Evolutionary conservation across 352 stramenopile genomes (phyloP).

Genomic region (Thraustochytrium striatum): DNA sequence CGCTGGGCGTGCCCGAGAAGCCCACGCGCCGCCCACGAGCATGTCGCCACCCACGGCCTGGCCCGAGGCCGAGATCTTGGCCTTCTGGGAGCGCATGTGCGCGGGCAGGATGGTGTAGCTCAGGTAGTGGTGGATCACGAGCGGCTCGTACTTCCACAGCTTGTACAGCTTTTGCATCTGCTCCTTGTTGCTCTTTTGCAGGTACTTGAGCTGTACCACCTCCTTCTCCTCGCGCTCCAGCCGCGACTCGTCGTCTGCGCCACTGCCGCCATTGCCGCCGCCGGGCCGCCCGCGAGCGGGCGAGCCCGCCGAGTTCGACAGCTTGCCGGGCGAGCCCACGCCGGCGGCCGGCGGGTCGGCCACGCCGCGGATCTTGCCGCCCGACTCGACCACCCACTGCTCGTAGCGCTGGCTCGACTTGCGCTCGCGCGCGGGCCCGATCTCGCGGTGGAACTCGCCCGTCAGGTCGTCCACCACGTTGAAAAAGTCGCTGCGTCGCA

Average conservation of each 20-base stretch:
- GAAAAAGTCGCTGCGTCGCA: constrained; percentile 51
- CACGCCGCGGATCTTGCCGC: constrained; percentile 24
- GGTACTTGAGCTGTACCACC: constrained; percentile 54
- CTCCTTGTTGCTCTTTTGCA: constrained; percentile 52
- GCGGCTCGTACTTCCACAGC: constrained; percentile 42
- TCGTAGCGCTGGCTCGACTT: constrained; percentile 51
- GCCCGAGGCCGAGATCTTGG: constrained; percentile 54
- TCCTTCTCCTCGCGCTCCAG: constrained; percentile 32
- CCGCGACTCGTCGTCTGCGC: not conserved
- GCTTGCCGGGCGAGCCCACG: not conserved
- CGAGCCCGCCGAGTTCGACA: not conserved
- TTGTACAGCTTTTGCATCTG: constrained; percentile 53
- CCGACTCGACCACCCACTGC: constrained; percentile 46
- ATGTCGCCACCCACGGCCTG: constrained; percentile 54
- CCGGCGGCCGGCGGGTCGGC: not conserved
- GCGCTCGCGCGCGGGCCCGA: constrained; percentile 47
- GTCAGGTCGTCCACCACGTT: constrained; percentile 50
- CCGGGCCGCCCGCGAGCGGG: not conserved
- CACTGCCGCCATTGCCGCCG: not conserved
- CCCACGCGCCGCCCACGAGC: constrained; percentile 52
- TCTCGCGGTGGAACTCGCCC: constrained; percentile 48
- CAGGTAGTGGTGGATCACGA: constrained; percentile 56
- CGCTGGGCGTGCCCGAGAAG: constrained; percentile 57
- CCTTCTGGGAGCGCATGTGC: constrained; percentile 50
- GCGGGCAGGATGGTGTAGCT: constrained; percentile 50